A percentile compares a stretch with the other conserved stretches of the same genome.
phyloP scores from a whole-genome alignment of 306 rosid genomes.

The Malus asiatica region DNA sequence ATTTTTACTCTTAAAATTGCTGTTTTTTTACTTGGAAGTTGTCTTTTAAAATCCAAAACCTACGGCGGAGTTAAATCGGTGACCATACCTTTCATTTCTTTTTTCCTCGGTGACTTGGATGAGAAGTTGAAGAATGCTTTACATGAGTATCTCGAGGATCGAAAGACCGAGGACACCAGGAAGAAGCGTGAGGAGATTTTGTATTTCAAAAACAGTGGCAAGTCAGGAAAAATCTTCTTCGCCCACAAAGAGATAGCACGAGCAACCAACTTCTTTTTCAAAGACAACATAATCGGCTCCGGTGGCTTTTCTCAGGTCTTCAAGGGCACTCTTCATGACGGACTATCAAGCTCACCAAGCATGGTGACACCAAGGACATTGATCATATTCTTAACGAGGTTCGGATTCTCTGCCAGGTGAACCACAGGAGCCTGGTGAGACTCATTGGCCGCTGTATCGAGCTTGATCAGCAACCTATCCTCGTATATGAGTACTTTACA shows the following conservation, averaged over 20 bases:
- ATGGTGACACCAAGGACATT: constrained; percentile 35
- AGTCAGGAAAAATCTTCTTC: constrained; percentile 37
- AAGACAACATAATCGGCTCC: constrained; percentile 32
- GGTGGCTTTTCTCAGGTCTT: constrained; percentile 49
- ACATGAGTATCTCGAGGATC: too few species aligned
- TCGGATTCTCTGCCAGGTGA: constrained; percentile 45
- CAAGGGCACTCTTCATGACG: constrained; percentile 41
- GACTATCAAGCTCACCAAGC: constrained; percentile 45
- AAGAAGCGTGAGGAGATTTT: constrained; percentile 19
- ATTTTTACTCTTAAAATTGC: background rate
- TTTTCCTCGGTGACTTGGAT: too few species aligned
- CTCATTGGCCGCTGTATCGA: constrained; percentile 47
- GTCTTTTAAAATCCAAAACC: too few species aligned
- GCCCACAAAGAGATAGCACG: constrained; percentile 33
- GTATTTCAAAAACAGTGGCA: constrained; percentile 27
- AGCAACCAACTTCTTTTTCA: constrained; percentile 49
- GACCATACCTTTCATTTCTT: too few species aligned
- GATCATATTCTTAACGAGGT: constrained; percentile 55
- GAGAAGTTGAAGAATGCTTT: too few species aligned
- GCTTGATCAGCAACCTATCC: constrained; percentile 28
- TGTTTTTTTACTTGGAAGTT: too few species aligned
- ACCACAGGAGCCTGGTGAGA: constrained; percentile 50
- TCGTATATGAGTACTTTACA: constrained; percentile 23
- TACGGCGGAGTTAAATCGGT: too few species aligned
- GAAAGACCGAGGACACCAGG: too few species aligned